These are phyloP conservation scores for Penicillium argentinense DNA, from an alignment of 495 filamentous ascomycete genomes.

Conservation along the genomic window DNA sequence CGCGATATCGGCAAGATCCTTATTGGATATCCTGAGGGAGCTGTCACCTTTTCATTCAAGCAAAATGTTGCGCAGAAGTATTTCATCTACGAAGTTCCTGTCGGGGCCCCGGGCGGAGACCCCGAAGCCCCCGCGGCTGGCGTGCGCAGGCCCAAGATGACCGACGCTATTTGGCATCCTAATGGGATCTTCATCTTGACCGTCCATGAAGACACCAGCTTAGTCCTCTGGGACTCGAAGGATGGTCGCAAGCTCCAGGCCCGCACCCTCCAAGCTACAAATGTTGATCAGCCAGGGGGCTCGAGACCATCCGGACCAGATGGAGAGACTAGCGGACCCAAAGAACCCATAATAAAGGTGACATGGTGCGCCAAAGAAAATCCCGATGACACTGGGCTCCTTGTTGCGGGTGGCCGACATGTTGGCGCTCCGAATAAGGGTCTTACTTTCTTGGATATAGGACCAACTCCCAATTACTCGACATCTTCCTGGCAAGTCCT, in stretches of 20 bases:
- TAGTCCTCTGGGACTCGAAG: conserved; percentile 93
- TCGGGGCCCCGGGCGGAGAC: conserved; percentile 86
- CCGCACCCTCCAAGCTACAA: conserved; percentile 69
- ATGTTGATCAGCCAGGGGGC: conserved; percentile 63
- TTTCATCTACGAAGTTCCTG: conserved; percentile 78
- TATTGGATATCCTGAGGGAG: conserved; percentile 84
- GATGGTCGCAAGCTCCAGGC: conserved; percentile 86
- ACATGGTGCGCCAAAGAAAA: conserved; percentile 92
- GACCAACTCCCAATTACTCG: conserved; percentile 81
- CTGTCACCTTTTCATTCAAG: conserved; percentile 90
- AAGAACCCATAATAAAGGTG: conserved; percentile 71
- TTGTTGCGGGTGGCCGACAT: conserved; percentile 78
- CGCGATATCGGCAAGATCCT: conserved; percentile 89
- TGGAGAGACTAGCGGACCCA: conserved; percentile 46
- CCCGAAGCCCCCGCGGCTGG: conserved; percentile 52
- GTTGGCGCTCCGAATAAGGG: conserved; percentile 65
- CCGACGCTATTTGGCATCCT: conserved; percentile 88
- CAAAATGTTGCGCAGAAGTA: conserved; percentile 72
- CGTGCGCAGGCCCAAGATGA: conserved; percentile 66
- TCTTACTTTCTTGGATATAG: conserved; percentile 85
- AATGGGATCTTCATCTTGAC: conserved; percentile 89
- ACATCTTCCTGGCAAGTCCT: conserved; percentile 88
- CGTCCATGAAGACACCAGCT: conserved; percentile 81
- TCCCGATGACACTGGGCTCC: conserved; percentile 85
- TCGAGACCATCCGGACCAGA: conserved; percentile 39